Percentiles rank a stretch among this genome's conserved stretches.
Evolutionary conservation across 257 asterid species (phyloP).

Genomic region (Leonotis leonurus): DNA sequence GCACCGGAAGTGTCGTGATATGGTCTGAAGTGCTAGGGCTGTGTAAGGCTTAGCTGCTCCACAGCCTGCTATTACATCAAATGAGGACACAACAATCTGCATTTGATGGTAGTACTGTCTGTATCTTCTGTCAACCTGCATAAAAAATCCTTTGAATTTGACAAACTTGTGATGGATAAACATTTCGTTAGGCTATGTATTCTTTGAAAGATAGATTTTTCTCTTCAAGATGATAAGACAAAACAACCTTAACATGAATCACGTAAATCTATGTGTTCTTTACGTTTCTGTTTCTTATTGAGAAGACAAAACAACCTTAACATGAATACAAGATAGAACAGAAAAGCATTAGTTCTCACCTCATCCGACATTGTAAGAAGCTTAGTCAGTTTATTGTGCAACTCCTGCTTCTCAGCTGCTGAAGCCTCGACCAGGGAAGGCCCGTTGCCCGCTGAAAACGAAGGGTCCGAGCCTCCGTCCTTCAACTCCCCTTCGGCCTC

Average conservation of each 20-base stretch:
- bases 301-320: not conserved
- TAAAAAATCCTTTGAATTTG: not conserved
- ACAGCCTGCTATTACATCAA: slow-evolving; percentile 59
- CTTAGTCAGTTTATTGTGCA: slow-evolving; percentile 59
- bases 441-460: slow-evolving; percentile 31
- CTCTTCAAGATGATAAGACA: too few species aligned
- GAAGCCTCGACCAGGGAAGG: slow-evolving; percentile 36
- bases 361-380: slow-evolving; percentile 80
- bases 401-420: slow-evolving; percentile 63
- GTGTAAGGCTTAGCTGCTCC: slow-evolving; percentile 83
- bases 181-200: too few species aligned
- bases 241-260: too few species aligned
- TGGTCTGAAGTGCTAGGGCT: slow-evolving; percentile 74
- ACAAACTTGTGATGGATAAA: not conserved
- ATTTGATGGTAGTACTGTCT: slow-evolving; percentile 81
- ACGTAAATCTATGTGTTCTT: too few species aligned
- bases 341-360: slow-evolving; percentile 37
- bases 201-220: too few species aligned
- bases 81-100: slow-evolving; percentile 74
- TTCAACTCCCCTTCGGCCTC: slow-evolving; percentile 35
- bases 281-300: too few species aligned
- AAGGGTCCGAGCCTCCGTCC: slow-evolving; percentile 38
- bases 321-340: not conserved
- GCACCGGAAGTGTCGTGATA: slow-evolving; percentile 78
- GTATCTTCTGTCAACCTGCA: slow-evolving; percentile 76